Base-by-base conservation (phyloP, 1,139 yeast species). In the Suhomyces bribrorum region DNA sequence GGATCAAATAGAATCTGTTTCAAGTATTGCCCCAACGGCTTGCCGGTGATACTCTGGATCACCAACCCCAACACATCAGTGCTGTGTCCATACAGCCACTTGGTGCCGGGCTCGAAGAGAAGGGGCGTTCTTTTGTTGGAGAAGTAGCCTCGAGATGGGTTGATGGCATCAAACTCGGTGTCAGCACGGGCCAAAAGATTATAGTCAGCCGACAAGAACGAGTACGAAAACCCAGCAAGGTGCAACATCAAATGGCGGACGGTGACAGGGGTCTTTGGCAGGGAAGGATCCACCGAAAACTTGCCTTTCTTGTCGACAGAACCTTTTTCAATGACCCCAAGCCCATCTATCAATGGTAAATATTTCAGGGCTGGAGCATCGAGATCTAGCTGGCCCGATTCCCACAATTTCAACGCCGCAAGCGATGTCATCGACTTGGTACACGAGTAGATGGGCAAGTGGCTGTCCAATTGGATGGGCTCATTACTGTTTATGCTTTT, bases 31-130 rank as follows among this genome's bases (percentile, higher is more conserved):
- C 76, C 74, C 17, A 79, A 56, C 14, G 55, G 55, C 47, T 56
- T 41, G 3, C 80, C 81, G 3, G 74, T 52, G 12, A 75, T 61
- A 25, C 61, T 59, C 45, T 75, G 66, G 18, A 79, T 57, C 1
- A 75, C 61, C 24, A 65, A 56, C 2, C 83, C 82, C 4, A 75
- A 69, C 79, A 81, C 75, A 48, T 79, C 84, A 26, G 67, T 59
- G 36, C 69, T 65, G 36, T 67, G 66, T 13, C 84, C 83, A 51
- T 79, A 79, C 36, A 56, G 53, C 73, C 78, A 79, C 7, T 56
- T 48, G 0, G 75, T 55, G 2, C 83, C 83, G 1, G 84, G 84
- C 48, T 79, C 81, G 40, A 62, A 66, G 3, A 67, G 41, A 35
- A 79, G 61, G 0, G 83, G 83, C 37, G 56, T 56, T 42, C 61